Evolutionary conservation across 1,139 yeast species (phyloP), one percentile per base, ranked within the genome.

Genomic region (Yamadazyma spencermartinsiae): DNA sequence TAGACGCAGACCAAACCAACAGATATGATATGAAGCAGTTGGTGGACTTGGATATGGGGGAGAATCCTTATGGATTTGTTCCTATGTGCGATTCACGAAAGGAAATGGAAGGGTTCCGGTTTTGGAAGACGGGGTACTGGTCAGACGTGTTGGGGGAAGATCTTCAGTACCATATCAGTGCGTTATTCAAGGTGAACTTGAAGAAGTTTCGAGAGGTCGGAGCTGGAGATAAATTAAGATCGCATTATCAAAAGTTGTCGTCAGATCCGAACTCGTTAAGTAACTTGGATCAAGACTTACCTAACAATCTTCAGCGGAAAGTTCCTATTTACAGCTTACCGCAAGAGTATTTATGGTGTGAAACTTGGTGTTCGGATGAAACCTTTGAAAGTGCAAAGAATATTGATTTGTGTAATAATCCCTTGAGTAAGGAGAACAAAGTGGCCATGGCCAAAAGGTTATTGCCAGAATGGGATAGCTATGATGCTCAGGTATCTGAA

Each of bases 111-210:
- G 96, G 94, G 0, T 85, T 74, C 57, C 68, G 95, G 40, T 92
- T 92, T 63, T 92, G 98, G 98, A 84, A 88, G 53, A 78, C 79
- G 46, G 98, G 98, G 0, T 92, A 88, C 58, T 92, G 98, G 98
- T 65, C 78, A 40, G 71, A 72, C 4, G 75, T 77, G 20, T 64
- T 90, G 31, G 73, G 76, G 25, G 80, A 76, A 25, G 75, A 77
- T 20, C 62, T 68, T 30, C 74, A 74, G 44, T 92, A 92, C 55
- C 96, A 88, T 58, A 86, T 88, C 45, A 82, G 95, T 59, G 95
- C 96, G 0, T 68, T 87, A 26, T 89, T 80, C 54, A 87, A 89
- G 10, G 84, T 90, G 39, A 95, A 92, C 56, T 72, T 92, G 56
- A 63, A 67, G 11, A 67, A 67, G 41, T 84, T 89, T 58, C 74